These are phyloP conservation scores for Fusarium caatingaense DNA, from an alignment of 2,329 filamentous ascomycete genomes.

Conservation along the genomic window DNA sequence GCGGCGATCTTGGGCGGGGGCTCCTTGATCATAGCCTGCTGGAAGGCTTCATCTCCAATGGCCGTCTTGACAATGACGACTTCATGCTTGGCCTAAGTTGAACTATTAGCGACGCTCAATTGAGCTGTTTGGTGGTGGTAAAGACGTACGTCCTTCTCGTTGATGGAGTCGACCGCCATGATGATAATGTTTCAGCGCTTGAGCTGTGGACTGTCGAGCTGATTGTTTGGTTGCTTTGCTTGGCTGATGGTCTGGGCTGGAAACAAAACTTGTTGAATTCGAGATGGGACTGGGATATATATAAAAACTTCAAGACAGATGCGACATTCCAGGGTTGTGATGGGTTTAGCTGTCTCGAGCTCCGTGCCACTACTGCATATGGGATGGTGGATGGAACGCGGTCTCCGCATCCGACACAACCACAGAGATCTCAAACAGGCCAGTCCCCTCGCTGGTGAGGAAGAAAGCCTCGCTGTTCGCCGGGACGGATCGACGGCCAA, in stretches of 20 bases:
- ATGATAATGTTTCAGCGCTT: conserved; percentile 26
- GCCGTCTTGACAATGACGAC: conserved; percentile 38
- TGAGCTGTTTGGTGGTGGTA: accelerated
- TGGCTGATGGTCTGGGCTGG: conserved; percentile 3
- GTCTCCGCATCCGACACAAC: conserved; percentile 39
- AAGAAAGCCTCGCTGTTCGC: neutral
- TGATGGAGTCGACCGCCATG: conserved; percentile 37
- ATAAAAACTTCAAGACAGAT: conserved; percentile 8
- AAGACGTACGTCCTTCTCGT: conserved; percentile 31
- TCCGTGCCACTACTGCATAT: conserved; percentile 13
- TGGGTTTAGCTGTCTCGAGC: neutral
- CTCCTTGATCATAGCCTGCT: conserved; percentile 48
- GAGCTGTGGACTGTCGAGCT: conserved; percentile 6
- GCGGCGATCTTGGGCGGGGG: conserved; percentile 38
- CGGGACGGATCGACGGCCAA: conserved; percentile 40
- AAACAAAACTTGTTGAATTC: neutral
- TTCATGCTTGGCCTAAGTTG: conserved; percentile 10
- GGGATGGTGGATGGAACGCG: conserved; percentile 30
- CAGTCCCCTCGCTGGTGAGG: conserved; percentile 2
- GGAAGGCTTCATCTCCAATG: conserved; percentile 46
- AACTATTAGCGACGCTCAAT: neutral
- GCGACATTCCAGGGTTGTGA: neutral
- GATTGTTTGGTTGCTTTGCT: conserved; percentile 9
- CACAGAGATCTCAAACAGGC: conserved; percentile 32
- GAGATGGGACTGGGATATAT: conserved; percentile 30